A percentile compares a stretch with the other conserved stretches of the same genome.
phyloP scores from a whole-genome alignment of 2,329 filamentous ascomycete genomes.

The Arthrobotrys iridis region DNA sequence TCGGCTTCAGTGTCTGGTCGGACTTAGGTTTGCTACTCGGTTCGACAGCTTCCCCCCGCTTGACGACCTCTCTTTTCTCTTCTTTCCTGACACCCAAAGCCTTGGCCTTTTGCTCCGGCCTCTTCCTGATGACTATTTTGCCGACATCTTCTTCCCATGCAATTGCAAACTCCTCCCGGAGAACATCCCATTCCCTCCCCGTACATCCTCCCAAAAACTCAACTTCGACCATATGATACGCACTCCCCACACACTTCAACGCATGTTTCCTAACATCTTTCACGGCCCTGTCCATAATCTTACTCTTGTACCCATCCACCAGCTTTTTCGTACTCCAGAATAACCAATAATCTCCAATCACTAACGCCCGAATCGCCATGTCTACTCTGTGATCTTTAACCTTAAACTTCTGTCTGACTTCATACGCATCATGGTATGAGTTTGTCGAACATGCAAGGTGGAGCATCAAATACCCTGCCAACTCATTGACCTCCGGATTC shows the following conservation, averaged over 20 bases:
- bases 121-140: conserved; percentile 77
- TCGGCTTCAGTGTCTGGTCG: neutral
- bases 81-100: conserved; percentile 27
- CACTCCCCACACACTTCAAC: conserved; percentile 84
- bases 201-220: conserved; percentile 75
- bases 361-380: conserved; percentile 73
- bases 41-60: conserved; percentile 6
- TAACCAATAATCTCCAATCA: conserved; percentile 81
- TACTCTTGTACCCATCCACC: conserved; percentile 82
- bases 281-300: conserved; percentile 83
- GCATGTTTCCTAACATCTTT: conserved; percentile 77
- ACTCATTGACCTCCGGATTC: conserved; percentile 77
- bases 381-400: conserved; percentile 76
- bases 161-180: conserved; percentile 75
- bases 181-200: conserved; percentile 75
- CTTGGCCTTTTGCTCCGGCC: conserved; percentile 63
- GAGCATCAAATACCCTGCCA: conserved; percentile 81
- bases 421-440: conserved; percentile 77
- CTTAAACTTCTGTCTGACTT: conserved; percentile 70
- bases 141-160: conserved; percentile 83
- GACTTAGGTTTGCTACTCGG: neutral
- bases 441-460: conserved; percentile 87
- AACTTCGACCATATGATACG: conserved; percentile 79
- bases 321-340: conserved; percentile 77
- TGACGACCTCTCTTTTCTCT: conserved; percentile 22